Evolutionary conservation across 331 rosid genomes (phyloP).

Genomic region (Malus hybrid): DNA sequence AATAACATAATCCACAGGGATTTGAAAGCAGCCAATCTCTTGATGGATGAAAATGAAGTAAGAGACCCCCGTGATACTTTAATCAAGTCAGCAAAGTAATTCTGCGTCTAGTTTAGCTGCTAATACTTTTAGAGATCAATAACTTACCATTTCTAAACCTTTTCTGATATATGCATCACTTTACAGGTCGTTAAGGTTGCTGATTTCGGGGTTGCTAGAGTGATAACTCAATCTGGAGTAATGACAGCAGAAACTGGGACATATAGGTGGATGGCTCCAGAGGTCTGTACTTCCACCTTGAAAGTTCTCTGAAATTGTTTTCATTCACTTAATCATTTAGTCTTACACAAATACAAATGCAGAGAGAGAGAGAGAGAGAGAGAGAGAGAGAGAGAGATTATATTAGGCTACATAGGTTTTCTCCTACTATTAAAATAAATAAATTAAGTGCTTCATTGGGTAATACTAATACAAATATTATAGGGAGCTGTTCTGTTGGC

Average conservation of each 20-base stretch:
- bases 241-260: slow-evolving; percentile 99
- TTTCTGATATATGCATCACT: not conserved
- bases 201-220: slow-evolving; percentile 98
- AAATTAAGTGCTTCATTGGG: too few relatives aligned
- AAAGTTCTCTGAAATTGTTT: slow-evolving; percentile 11
- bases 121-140: not conserved
- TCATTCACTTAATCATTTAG: not conserved
- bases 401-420: too few relatives aligned
- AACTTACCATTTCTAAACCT: not conserved
- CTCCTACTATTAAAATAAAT: too few relatives aligned
- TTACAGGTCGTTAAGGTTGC: slow-evolving; percentile 89
- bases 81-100: not conserved
- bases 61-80: slow-evolving; percentile 10
- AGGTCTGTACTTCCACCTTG: slow-evolving; percentile 39
- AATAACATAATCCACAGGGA: slow-evolving; percentile 95
- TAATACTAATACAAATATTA: too few relatives aligned
- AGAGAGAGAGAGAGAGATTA: not conserved
- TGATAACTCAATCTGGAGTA: slow-evolving; percentile 84
- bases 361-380: not conserved
- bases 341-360: not conserved
- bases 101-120: not conserved
- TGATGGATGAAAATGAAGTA: slow-evolving; percentile 97
- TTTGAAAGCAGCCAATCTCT: slow-evolving; percentile 86
- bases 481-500: too few relatives aligned
- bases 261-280: slow-evolving; percentile 99